Base-by-base conservation (phyloP, 2,329 filamentous ascomycete species). In the Pseudonectria buxi region DNA sequence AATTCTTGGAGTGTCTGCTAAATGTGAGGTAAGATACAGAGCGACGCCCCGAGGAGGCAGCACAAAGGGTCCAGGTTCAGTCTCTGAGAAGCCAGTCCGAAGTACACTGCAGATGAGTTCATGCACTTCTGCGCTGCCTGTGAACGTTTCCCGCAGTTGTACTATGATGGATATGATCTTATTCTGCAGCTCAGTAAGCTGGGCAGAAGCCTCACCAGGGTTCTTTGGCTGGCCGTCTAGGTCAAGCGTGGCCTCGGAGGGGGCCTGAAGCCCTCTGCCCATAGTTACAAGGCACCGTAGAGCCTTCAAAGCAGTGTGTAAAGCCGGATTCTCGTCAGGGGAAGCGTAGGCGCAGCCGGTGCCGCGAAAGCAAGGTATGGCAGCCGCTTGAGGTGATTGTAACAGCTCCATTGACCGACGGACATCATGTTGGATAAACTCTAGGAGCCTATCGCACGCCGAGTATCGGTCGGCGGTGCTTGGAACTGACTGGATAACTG, bases 81-180 rank as follows among this genome's bases (percentile, higher is more conserved):
- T 73, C 57, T 94, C 86, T 1, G 80, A 80, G 51, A 89, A 89
- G 1, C 86, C 86, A 14, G 78, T 74, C 27, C 80, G 76, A 32
- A 90, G 69, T 31, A 89, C 75, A 38, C 70, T 71, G 59, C 86
- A 92, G 24, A 81, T 77, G 4, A 76, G 70, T 50, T 89, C 84
- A 14, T 83, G 71, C 10, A 86, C 72, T 46, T 89, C 86, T 14
- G 76, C 72, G 38, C 74, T 78, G 3, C 59, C 62, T 4, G 67
- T 70, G 30, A 87, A 80, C 0, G 74, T 52, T 3, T 53, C 43
- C 40, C 73, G 71, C 4, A 72, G 44, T n/a, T 66, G 60, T 10
- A 64, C 55, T 24, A 77, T 57, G 10, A 73, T 63, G 5, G 55
- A 54, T 41, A 74, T 59, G 7, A 74, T 64, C n/a, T 60, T 61